Conservation (phyloP, 164 flowering plant species). For the Santalum album region DNA sequence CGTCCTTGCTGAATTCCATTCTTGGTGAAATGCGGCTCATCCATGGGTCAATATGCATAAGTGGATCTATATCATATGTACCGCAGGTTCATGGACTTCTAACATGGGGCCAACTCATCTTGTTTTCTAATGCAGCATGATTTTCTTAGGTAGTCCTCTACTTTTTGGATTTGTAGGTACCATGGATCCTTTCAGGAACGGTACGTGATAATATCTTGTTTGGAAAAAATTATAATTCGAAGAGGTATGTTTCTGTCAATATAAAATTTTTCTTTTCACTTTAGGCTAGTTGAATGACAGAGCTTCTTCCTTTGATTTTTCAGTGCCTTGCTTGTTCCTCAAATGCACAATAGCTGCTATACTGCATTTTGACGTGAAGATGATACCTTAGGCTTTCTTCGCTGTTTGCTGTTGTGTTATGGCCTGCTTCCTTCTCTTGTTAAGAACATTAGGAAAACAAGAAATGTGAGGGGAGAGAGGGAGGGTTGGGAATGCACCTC, state of each 20-base stretch:
- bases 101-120: conserved; percentile 3
- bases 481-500: too few species aligned
- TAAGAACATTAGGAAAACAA: too few species aligned
- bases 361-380: too few species aligned
- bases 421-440: too few species aligned
- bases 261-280: not conserved
- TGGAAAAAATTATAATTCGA: conserved; percentile 51
- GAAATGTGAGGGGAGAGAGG: too few species aligned
- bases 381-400: too few species aligned
- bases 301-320: too few species aligned
- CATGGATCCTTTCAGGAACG: conserved; percentile 91
- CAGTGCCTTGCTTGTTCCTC: too few species aligned
- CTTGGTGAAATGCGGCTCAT: conserved; percentile 63
- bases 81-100: conserved; percentile 57
- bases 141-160: conserved; percentile 9
- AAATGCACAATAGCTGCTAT: too few species aligned
- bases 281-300: too few species aligned
- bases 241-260: conserved; percentile 33
- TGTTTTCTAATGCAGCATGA: not conserved
- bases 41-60: conserved; percentile 40
- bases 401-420: too few species aligned
- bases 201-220: conserved; percentile 82
- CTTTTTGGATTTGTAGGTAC: conserved; percentile 44
- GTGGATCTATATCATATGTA: conserved; percentile 76
- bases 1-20: conserved; percentile 72